A percentile compares a stretch with the other conserved stretches of the same genome.
phyloP scores from a whole-genome alignment of 148 eudicot species.

The Chenopodium suecicum region DNA sequence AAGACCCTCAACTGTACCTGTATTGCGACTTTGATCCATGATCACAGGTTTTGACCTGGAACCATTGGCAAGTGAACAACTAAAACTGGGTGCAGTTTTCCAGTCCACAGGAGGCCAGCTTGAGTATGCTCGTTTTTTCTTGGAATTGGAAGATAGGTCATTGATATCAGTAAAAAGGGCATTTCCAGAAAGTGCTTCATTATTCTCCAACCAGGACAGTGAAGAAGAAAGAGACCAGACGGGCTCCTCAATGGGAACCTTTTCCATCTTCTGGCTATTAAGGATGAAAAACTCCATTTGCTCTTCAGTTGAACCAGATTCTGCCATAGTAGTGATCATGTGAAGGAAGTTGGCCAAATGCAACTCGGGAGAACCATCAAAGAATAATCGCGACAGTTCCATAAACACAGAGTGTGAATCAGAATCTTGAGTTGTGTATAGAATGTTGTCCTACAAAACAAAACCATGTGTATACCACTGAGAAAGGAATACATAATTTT shows the following conservation, averaged over 20 bases:
- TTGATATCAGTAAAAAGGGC: slow-evolving; percentile 21
- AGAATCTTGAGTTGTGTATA: slow-evolving; percentile 65
- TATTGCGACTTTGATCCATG: slow-evolving; percentile 24
- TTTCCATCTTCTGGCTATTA: slow-evolving; percentile 76
- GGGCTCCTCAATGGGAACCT: slow-evolving; percentile 68
- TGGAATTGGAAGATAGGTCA: slow-evolving; percentile 33
- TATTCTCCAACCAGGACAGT: slow-evolving; percentile 27
- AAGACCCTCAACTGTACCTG: slow-evolving; percentile 10
- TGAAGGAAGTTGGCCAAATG: slow-evolving; percentile 88
- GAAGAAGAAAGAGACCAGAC: slow-evolving; percentile 61
- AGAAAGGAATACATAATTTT: too few relatives aligned
- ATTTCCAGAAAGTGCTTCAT: slow-evolving; percentile 20
- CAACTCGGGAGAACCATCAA: slow-evolving; percentile 58
- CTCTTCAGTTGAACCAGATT: slow-evolving; percentile 80
- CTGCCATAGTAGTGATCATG: slow-evolving; percentile 82
- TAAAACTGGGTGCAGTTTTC: slow-evolving; percentile 87
- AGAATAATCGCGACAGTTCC: slow-evolving; percentile 77
- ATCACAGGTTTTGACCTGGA: slow-evolving; percentile 22
- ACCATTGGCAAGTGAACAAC: slow-evolving; percentile 22
- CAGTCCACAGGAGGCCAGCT: slow-evolving; percentile 87
- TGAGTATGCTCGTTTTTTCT: slow-evolving; percentile 40
- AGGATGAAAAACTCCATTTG: slow-evolving; percentile 68
- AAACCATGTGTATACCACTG: neutral
- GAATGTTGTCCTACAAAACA: slow-evolving; percentile 48
- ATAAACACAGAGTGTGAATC: slow-evolving; percentile 68